A percentile compares a stretch with the other conserved stretches of the same genome.
Conservation (phyloP, 148 eudicot genomes). For the Oxyria digyna region DNA sequence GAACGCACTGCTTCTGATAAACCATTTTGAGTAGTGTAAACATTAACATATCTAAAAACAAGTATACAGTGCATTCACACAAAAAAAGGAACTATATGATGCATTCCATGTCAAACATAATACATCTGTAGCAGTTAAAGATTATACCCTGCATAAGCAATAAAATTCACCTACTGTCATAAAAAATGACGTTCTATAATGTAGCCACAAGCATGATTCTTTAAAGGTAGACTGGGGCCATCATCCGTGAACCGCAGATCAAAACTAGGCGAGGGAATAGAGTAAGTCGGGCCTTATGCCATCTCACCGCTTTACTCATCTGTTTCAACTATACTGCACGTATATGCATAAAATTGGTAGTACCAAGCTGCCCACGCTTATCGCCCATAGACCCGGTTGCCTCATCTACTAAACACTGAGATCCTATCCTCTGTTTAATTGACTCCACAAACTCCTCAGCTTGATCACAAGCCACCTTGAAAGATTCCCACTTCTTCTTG, state of each 20-base stretch:
- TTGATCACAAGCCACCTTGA: slow-evolving; percentile 82
- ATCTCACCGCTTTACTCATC: slow-evolving; percentile 96
- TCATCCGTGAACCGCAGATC: slow-evolving; percentile 83
- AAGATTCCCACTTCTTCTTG: slow-evolving; percentile 73
- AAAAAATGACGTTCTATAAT: neutral
- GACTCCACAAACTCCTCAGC: slow-evolving; percentile 95
- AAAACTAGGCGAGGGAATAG: slow-evolving; percentile 48
- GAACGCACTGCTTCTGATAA: too few species aligned
- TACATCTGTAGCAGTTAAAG: neutral
- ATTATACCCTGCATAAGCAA: too few species aligned
- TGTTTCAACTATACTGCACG: slow-evolving; percentile 91
- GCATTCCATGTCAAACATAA: neutral
- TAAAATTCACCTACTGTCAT: neutral
- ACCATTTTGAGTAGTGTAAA: neutral
- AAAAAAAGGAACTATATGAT: neutral
- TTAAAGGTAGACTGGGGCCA: slow-evolving; percentile 15
- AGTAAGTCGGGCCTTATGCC: slow-evolving; percentile 49
- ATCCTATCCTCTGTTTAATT: slow-evolving; percentile 81
- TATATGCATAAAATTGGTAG: slow-evolving; percentile 63
- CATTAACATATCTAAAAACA: neutral
- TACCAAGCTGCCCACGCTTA: slow-evolving; percentile 41
- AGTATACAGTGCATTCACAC: neutral
- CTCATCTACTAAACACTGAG: slow-evolving; percentile 89
- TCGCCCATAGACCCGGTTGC: slow-evolving; percentile 58
- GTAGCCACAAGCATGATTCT: neutral